Percentiles rank a stretch among this genome's conserved stretches.
Conservation (phyloP, 2,329 filamentous ascomycete genomes). For the Stachybotrys elegans region DNA sequence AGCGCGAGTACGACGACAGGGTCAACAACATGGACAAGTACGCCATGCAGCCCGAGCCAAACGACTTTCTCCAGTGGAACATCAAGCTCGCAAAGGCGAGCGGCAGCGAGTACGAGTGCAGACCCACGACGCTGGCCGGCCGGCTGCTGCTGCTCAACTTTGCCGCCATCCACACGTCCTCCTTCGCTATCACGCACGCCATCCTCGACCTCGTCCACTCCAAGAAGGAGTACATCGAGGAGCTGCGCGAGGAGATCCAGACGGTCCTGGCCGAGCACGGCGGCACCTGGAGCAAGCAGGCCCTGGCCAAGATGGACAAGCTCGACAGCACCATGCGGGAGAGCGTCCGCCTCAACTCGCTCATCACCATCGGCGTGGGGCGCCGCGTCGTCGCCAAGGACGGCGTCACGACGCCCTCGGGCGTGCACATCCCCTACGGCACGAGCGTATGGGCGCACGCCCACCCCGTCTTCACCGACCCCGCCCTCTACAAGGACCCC, state of each 20-base stretch:
- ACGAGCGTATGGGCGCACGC: conserved; percentile 20
- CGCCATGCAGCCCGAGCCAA: not conserved
- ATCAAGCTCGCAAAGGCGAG: conserved; percentile 5
- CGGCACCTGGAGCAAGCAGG: conserved; percentile 24
- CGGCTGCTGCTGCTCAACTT: conserved; percentile 27
- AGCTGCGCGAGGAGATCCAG: conserved; percentile 26
- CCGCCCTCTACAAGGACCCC: conserved; percentile 15
- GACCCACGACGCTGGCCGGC: conserved; percentile 16
- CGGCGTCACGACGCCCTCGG: conserved; percentile 27
- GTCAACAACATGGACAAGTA: conserved; percentile 1
- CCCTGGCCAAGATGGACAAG: conserved; percentile 28
- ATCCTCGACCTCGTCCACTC: conserved; percentile 38
- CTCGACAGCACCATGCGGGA: conserved; percentile 37
- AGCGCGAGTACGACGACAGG: not conserved
- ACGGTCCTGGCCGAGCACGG: conserved; percentile 17
- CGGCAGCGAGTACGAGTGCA: conserved; percentile 18
- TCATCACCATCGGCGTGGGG: conserved; percentile 18
- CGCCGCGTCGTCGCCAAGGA: conserved; percentile 16
- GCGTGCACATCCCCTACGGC: conserved; percentile 25
- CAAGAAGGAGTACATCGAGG: conserved; percentile 31
- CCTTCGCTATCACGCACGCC: conserved; percentile 27
- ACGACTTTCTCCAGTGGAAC: conserved; percentile 9
- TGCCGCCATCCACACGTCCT: conserved; percentile 32
- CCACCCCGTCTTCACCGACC: conserved; percentile 22
- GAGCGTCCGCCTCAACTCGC: conserved; percentile 28